Percentiles rank a stretch among this genome's conserved stretches.
These are phyloP conservation scores for Lactuca sativa DNA, from an alignment of 129 eudicot genomes.

Conservation along the genomic window DNA sequence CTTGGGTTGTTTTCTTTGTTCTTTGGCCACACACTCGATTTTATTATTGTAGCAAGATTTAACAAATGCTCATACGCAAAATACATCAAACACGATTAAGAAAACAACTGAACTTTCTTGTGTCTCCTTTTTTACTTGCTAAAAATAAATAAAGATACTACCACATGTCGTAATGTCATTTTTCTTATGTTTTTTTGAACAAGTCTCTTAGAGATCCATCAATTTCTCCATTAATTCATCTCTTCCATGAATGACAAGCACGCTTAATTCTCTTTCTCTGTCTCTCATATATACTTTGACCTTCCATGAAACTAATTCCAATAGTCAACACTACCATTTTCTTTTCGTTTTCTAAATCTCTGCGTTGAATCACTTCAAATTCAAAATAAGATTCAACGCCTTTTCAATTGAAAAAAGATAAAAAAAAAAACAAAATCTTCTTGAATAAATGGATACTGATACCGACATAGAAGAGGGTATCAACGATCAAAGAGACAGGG, in stretches of 20 bases:
- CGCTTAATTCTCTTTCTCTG: slow-evolving; percentile 3
- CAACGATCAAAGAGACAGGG: not conserved
- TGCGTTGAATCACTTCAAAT: slow-evolving; percentile 16
- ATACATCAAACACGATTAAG: not conserved
- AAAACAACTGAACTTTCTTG: not conserved
- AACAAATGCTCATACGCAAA: not conserved
- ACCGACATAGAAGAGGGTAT: slow-evolving; percentile 32
- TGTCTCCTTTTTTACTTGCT: not conserved
- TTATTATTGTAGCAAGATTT: not conserved
- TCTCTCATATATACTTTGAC: slow-evolving; percentile 20
- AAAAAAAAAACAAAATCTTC: slow-evolving; percentile 9
- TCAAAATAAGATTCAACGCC: slow-evolving; percentile 19
- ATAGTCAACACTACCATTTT: slow-evolving; percentile 25
- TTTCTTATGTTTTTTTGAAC: slow-evolving; percentile 13
- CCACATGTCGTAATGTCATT: slow-evolving; percentile 24
- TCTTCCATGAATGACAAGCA: slow-evolving; percentile 28
- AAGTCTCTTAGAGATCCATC: slow-evolving; percentile 33
- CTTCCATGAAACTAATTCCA: slow-evolving; percentile 24
- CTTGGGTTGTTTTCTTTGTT: not conserved
- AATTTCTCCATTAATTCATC: slow-evolving; percentile 33
- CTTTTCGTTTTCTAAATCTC: not conserved
- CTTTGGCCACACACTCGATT: not conserved
- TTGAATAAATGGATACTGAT: slow-evolving; percentile 31
- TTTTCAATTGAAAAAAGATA: slow-evolving; percentile 15
- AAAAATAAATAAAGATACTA: not conserved